phyloP scores from a whole-genome alignment of 768 basidiomycete genomes.

The Mycena rebaudengoi region DNA sequence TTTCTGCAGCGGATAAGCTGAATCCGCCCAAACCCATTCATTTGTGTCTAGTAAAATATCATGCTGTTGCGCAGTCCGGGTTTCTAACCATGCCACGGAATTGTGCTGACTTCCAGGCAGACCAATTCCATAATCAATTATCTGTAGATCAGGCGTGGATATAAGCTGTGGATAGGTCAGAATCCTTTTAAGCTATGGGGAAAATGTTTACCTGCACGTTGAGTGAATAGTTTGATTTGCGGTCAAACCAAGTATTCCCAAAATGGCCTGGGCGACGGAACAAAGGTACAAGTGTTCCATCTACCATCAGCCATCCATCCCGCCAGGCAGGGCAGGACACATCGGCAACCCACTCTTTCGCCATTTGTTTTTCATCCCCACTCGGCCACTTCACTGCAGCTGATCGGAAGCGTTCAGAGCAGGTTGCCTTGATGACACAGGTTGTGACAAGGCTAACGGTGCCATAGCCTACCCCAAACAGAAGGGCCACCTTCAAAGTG shows the following conservation, averaged over 20 bases:
- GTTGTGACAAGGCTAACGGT: constrained; percentile 20
- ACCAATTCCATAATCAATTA: too few relatives aligned
- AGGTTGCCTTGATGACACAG: constrained; percentile 27
- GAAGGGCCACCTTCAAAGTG: constrained; percentile 7
- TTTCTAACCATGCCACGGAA: too few relatives aligned
- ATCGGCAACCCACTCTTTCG: constrained; percentile 23
- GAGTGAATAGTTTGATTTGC: constrained; percentile 39
- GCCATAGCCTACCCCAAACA: constrained; percentile 19
- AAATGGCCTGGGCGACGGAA: constrained; percentile 29
- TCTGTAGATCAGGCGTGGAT: too few relatives aligned
- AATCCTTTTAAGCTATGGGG: too few relatives aligned
- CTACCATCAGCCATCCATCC: constrained; percentile 30
- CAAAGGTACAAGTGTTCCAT: constrained; percentile 31
- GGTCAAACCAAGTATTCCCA: constrained; percentile 39
- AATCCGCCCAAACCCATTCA: too few relatives aligned
- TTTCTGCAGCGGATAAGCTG: too few relatives aligned
- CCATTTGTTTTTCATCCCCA: constrained; percentile 14
- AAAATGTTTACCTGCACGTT: constrained; percentile 35
- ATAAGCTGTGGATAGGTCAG: too few relatives aligned
- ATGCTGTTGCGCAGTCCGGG: too few relatives aligned
- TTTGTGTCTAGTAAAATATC: too few relatives aligned
- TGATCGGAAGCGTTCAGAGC: not conserved
- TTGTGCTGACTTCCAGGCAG: too few relatives aligned
- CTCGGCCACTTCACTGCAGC: constrained; percentile 12
- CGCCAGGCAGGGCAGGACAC: constrained; percentile 30